Evolutionary conservation across 2,329 filamentous ascomycete species (phyloP).

Genomic region (Cordyceps farinosa): DNA sequence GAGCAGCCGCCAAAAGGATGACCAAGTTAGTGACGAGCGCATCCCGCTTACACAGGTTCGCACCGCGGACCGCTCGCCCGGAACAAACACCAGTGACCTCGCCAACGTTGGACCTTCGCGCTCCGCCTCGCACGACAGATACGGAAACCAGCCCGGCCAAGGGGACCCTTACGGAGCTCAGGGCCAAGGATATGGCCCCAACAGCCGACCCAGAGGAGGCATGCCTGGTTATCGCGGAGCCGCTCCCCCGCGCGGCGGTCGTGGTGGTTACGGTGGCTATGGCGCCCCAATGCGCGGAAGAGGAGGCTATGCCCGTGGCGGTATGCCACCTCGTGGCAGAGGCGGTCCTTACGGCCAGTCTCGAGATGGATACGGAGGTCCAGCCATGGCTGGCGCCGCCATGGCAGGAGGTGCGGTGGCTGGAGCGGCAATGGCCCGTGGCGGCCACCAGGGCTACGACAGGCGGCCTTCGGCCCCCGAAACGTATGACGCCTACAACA

Average conservation of each 20-base stretch:
- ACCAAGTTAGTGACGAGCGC: conserved; percentile 63
- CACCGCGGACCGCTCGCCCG: conserved; percentile 55
- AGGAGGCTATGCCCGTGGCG: conserved; percentile 27
- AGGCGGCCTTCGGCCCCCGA: conserved; percentile 34
- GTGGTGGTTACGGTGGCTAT: conserved; percentile 44
- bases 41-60: conserved; percentile 66
- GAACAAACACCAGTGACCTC: conserved; percentile 39
- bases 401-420: conserved; percentile 20
- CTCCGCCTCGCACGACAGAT: conserved; percentile 56
- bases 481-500: conserved; percentile 37
- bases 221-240: conserved; percentile 33
- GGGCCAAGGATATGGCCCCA: conserved; percentile 35
- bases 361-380: conserved; percentile 16
- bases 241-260: conserved; percentile 43
- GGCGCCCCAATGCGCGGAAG: conserved; percentile 39
- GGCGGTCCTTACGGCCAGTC: conserved; percentile 8
- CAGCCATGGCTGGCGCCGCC: conserved; percentile 9
- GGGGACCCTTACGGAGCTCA: conserved; percentile 46
- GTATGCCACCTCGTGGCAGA: conserved; percentile 10
- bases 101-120: conserved; percentile 34
- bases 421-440: conserved; percentile 22
- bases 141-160: conserved; percentile 55
- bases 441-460: conserved; percentile 32
- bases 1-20: conserved; percentile 56
- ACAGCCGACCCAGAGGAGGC: conserved; percentile 51